Base-by-base conservation (phyloP, 1,284 basidiomycete species). In the Sporisorium exsertum region DNA sequence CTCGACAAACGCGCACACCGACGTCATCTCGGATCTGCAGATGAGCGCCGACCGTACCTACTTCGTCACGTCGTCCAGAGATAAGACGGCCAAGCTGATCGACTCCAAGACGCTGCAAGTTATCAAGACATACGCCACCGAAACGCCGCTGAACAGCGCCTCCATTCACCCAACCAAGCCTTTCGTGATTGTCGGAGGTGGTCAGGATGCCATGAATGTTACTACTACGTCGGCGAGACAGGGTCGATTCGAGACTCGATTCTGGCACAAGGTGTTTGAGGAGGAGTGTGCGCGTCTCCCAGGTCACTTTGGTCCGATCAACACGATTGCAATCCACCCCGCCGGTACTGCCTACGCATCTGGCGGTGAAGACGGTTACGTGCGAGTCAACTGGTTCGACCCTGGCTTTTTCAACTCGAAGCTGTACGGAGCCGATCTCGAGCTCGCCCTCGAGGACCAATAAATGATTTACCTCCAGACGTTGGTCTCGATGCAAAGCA, bases 251-350 rank as follows among this genome's bases (percentile, higher is more conserved):
- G 97, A 99, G 88, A 94, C 95, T 4, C 90, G 95, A 52, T 98
- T 99, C 88, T 99, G 95, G 94, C 96, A 99, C 89, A 94, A 93
- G 84, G 90, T 99, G 47, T 94, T 98, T 81, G 96, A 98, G 87
- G 96, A 99, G 88, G 96, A 99, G 87, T 92, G 97, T 68, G 94
- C 95, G 24, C 91, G 95, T 42, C 94, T 99, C 6, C 83, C 84
- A 1, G 84, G 83, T 58, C 70, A 97, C 78, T 90, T 97, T 87
- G 96, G 96, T 45, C 96, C 97, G 55, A 93, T 98, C 87, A 99
- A 99, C 88, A 98, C 97, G 13, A 92, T 99, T 72, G 95, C 95
- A 32, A 91, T 96, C 8, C 94, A 97, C 84, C 96, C 97, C 13
- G 89, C 90, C 56, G 95, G 95, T 49, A 93, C 91, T 55, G 90